Conservation (phyloP, 495 filamentous ascomycete species). For the Gamarada debralockiae region DNA sequence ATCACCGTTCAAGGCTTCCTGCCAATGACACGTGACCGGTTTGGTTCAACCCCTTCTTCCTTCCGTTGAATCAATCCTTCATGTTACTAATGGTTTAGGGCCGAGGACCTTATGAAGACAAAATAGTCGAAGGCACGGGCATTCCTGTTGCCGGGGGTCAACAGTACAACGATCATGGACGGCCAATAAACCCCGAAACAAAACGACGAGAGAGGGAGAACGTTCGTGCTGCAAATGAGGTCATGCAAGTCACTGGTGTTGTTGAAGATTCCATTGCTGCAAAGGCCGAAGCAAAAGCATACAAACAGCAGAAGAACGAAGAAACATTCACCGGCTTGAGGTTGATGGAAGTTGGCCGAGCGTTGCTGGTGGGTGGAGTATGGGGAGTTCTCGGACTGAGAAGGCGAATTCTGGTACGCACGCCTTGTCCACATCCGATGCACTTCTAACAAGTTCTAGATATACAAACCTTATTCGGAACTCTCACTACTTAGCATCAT, state of each 20-base stretch:
- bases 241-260: constrained; percentile 49
- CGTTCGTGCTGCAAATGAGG: constrained; percentile 53
- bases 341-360: constrained; percentile 32
- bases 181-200: constrained; percentile 59
- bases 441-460: constrained; percentile 23
- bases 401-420: constrained; percentile 42
- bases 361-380: constrained; percentile 36
- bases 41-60: background rate
- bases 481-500: constrained; percentile 35
- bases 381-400: constrained; percentile 52
- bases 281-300: constrained; percentile 5
- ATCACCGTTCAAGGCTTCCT: background rate
- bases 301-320: constrained; percentile 6
- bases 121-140: constrained; percentile 33
- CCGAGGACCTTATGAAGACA: constrained; percentile 67
- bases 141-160: constrained; percentile 43
- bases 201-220: constrained; percentile 45
- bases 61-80: background rate
- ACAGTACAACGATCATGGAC: constrained; percentile 67
- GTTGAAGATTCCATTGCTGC: constrained; percentile 20
- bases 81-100: constrained; percentile 40
- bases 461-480: constrained; percentile 42
- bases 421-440: background rate
- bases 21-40: background rate
- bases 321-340: constrained; percentile 33